phyloP scores from a whole-genome alignment of 345 rosid species.

The Odontarrhena argentea region DNA sequence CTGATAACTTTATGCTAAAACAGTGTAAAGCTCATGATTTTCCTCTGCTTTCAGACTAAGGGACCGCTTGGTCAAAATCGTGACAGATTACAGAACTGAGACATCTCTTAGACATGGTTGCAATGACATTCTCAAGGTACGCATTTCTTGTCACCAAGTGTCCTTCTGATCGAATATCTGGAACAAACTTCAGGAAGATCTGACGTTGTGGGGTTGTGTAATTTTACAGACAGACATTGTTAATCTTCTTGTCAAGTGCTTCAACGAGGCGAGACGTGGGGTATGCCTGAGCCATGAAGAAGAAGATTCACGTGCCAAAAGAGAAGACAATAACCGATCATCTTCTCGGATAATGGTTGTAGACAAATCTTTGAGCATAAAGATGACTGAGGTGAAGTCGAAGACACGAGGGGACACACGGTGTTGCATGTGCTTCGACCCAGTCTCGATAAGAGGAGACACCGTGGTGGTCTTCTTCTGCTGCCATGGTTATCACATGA shows the following conservation, averaged over 20 bases:
- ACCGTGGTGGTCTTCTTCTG: slow-evolving; percentile 86
- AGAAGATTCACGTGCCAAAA: slow-evolving; percentile 59
- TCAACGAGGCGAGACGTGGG: slow-evolving; percentile 83
- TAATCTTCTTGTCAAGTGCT: slow-evolving; percentile 84
- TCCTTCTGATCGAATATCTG: slow-evolving; percentile 1
- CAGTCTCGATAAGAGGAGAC: slow-evolving; percentile 75
- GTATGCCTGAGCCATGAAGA: slow-evolving; percentile 72
- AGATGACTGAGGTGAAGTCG: slow-evolving; percentile 76
- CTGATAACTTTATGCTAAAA: not conserved
- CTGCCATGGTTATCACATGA: slow-evolving; percentile 89
- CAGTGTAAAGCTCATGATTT: slow-evolving; percentile 2
- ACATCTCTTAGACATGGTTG: slow-evolving; percentile 98
- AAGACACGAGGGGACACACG: slow-evolving; percentile 86
- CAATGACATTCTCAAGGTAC: slow-evolving; percentile 94
- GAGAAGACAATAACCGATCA: slow-evolving; percentile 55
- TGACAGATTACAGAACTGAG: slow-evolving; percentile 97
- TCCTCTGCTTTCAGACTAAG: slow-evolving; percentile 65
- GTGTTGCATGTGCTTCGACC: slow-evolving; percentile 95
- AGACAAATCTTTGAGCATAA: slow-evolving; percentile 48
- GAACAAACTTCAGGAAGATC: slow-evolving; percentile 7
- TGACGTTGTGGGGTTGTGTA: slow-evolving; percentile 33
- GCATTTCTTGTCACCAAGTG: not conserved
- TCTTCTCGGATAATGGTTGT: slow-evolving; percentile 42
- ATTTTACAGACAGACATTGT: slow-evolving; percentile 81
- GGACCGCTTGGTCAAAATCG: slow-evolving; percentile 89